A percentile compares a stretch with the other conserved stretches of the same genome.
Evolutionary conservation across 148 eudicot genomes (phyloP).

Genomic region (Cornus kousa): DNA sequence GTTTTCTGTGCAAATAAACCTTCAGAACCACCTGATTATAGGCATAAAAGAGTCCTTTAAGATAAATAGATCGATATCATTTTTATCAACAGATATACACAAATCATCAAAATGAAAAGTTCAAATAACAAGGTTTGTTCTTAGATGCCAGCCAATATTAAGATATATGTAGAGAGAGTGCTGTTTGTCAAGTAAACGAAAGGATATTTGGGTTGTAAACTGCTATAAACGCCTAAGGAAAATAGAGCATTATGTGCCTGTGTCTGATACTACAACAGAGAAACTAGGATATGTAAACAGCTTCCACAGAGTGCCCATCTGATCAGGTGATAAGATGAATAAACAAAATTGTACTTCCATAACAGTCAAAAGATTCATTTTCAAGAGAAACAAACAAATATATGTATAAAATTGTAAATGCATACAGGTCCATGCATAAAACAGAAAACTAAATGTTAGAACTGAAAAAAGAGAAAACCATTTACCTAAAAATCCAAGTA

Average conservation of each 20-base stretch:
- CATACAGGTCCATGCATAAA: background rate
- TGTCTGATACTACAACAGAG: background rate
- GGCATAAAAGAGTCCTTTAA: conserved; percentile 2
- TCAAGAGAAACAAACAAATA: background rate
- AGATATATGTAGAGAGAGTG: background rate
- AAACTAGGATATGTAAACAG: conserved; percentile 1
- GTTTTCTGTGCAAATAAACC: conserved; percentile 90
- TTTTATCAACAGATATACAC: background rate
- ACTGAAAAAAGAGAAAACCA: background rate
- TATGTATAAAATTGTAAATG: background rate
- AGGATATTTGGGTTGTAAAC: background rate
- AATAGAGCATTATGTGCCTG: background rate
- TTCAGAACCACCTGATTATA: conserved; percentile 85
- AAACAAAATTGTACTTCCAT: background rate
- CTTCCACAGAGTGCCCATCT: background rate
- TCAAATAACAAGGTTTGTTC: background rate
- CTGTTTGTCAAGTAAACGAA: background rate
- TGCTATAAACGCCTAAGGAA: background rate
- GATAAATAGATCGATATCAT: background rate
- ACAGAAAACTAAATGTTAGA: background rate
- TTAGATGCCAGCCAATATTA: background rate
- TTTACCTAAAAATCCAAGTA: conserved; percentile 93
- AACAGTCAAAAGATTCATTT: background rate
- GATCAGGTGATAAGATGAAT: background rate
- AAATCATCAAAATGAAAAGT: background rate